Percentiles rank a stretch among this genome's conserved stretches.
Evolutionary conservation across 2,329 filamentous ascomycete species (phyloP).

Genomic region (Microsporum ferrugineum): DNA sequence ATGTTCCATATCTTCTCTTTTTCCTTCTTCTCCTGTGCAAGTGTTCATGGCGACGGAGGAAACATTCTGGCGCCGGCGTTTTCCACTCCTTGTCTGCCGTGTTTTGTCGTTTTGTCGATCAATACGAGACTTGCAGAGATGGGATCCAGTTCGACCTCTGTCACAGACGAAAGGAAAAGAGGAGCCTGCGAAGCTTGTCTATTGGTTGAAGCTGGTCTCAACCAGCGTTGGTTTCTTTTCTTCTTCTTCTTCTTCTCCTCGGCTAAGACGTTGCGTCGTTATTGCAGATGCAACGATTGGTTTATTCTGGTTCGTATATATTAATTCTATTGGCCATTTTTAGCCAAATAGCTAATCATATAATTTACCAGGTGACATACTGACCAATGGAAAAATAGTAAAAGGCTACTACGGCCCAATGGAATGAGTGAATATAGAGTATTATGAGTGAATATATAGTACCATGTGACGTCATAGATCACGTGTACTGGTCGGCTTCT

Average conservation of each 20-base stretch:
- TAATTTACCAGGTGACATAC: too few relatives aligned
- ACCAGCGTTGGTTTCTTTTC: neutral
- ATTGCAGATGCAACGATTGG: neutral
- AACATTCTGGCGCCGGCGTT: neutral
- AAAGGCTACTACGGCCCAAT: too few relatives aligned
- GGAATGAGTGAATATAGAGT: too few relatives aligned
- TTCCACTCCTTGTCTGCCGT: slow-evolving; percentile 1
- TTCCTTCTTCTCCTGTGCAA: neutral
- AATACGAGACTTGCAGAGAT: neutral
- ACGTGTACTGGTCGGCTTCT: too few relatives aligned
- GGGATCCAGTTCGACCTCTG: neutral
- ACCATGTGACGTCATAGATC: too few relatives aligned
- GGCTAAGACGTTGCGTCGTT: neutral
- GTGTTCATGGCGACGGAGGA: neutral
- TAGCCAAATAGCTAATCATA: too few relatives aligned
- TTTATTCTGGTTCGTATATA: neutral
- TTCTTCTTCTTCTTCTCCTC: neutral
- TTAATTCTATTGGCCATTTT: too few relatives aligned
- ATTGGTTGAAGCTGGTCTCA: neutral
- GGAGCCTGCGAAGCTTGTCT: neutral
- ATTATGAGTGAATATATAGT: too few relatives aligned
- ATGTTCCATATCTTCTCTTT: neutral
- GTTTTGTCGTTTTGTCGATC: slow-evolving; percentile 1
- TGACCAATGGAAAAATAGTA: too few relatives aligned
- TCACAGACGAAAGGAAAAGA: neutral